These are phyloP conservation scores for Pseudogymnoascus verrucosus DNA, from an alignment of 2,329 filamentous ascomycete species.

Conservation along the genomic window DNA sequence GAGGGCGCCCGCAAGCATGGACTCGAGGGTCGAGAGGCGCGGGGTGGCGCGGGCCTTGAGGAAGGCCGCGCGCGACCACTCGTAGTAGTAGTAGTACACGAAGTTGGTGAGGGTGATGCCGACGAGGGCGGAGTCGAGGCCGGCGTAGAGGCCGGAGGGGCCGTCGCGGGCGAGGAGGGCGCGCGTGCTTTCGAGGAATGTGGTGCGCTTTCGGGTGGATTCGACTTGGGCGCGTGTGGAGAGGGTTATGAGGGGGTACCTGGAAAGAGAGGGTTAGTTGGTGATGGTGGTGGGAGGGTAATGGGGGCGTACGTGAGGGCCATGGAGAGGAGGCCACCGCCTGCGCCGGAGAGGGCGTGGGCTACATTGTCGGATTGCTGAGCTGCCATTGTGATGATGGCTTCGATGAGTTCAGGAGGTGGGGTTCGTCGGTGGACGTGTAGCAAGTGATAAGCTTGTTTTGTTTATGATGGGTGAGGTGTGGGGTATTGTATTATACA, in stretches of 20 bases:
- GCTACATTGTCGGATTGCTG: constrained; percentile 90
- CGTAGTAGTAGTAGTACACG: constrained; percentile 99
- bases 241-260: constrained; percentile 93
- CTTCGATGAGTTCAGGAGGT: not conserved
- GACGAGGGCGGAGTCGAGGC: constrained; percentile 88
- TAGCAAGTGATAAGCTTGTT: not conserved
- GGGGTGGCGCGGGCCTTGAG: constrained; percentile 60
- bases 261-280: constrained; percentile 30
- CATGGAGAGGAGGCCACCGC: constrained; percentile 93
- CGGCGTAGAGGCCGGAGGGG: constrained; percentile 79
- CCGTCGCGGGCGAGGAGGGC: constrained; percentile 90
- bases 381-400: constrained; percentile 19
- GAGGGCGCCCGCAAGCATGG: constrained; percentile 90
- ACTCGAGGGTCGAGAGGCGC: constrained; percentile 85
- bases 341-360: constrained; percentile 85
- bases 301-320: constrained; percentile 65
- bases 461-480: not conserved
- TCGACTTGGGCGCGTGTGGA: constrained; percentile 97
- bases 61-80: constrained; percentile 88
- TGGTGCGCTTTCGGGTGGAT: constrained; percentile 82
- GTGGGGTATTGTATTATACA: not conserved
- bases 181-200: constrained; percentile 73
- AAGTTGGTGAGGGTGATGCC: constrained; percentile 99
- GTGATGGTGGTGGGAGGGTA: not conserved
- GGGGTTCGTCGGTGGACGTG: not conserved